Percentiles rank a stretch among this genome's conserved stretches.
Conservation (phyloP, 139 green algal species). For the Astrephomene gubernaculifera region DNA sequence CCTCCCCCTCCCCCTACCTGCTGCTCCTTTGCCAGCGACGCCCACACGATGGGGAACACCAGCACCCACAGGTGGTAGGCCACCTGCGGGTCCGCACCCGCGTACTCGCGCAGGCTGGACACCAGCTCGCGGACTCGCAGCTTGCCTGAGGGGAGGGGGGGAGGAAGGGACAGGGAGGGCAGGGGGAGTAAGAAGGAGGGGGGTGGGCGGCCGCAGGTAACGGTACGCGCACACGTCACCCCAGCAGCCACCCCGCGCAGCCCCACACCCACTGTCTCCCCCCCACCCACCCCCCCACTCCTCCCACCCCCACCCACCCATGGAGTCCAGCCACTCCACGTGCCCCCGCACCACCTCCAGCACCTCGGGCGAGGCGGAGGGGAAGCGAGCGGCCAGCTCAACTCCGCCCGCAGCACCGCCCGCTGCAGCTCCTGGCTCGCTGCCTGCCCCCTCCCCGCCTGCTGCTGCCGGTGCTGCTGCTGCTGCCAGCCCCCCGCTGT, state of each 20-base stretch:
- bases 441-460: too few relatives aligned
- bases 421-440: not conserved
- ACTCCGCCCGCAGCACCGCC: not conserved
- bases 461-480: not conserved
- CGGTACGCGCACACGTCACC: too few relatives aligned
- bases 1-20: conserved; percentile 64
- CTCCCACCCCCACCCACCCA: not conserved
- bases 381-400: not conserved
- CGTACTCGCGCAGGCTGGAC: conserved; percentile 84
- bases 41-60: conserved; percentile 99
- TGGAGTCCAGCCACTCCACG: conserved; percentile 70
- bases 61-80: conserved; percentile 87
- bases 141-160: conserved; percentile 47
- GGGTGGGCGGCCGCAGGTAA: too few relatives aligned
- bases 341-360: conserved; percentile 70
- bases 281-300: not conserved
- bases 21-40: conserved; percentile 92
- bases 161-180: not conserved
- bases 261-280: not conserved
- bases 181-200: too few relatives aligned
- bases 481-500: not conserved
- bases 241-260: not conserved
- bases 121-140: conserved; percentile 82
- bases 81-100: conserved; percentile 71
- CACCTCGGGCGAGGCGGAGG: conserved; percentile 7